Base-by-base conservation (phyloP, 129 eudicot genomes). In the Erigeron canadensis region DNA sequence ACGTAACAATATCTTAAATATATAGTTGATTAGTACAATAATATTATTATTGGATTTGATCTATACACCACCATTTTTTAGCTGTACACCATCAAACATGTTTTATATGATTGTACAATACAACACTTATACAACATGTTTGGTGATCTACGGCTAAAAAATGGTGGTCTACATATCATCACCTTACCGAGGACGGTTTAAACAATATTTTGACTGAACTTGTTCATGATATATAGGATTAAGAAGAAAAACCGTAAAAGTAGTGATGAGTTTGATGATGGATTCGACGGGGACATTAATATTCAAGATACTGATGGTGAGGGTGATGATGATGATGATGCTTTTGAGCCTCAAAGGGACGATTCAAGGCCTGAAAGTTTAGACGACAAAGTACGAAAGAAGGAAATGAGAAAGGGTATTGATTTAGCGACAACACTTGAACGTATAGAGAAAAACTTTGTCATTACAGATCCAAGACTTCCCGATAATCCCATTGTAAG, bases 401-500 rank as follows among this genome's bases (percentile, higher is more conserved):
- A 81, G 70, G 91, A 95, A 54, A 95, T 84, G 95, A 86, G 99
- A 86, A 95, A 88, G 87, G 99, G 99, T 84, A 85, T 95, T 58
- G 99, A 95, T 86, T 86, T 95, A 56, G 99, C 99, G 53, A 95
- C 99, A 1, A 95, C 99, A 7, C 97, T 95, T 56, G 99, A 95
- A 80, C 99, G 99, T 88, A 95, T 95, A 0, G 97, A 95, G 88
- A 95, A 95, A 65, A 95, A 95, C 67, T 95, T 95, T 69, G 99
- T 95, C 85, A 95, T 90, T 70, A 95, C 99, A 16, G 99, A 95
- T 88, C 99, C 99, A 12, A 82, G 99, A 74, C 86, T 95, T 62
- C 99, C 99, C 21, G 99, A 95, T 74, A 95, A 95, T 80, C 99
- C 99, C 81, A 95, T 95, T 78, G 99, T 95, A 86, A 87, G 97